Percentiles rank a stretch among this genome's conserved stretches.
These are phyloP conservation scores for Leccinum subgranulosum DNA, from an alignment of 768 basidiomycete genomes.

Conservation along the genomic window DNA sequence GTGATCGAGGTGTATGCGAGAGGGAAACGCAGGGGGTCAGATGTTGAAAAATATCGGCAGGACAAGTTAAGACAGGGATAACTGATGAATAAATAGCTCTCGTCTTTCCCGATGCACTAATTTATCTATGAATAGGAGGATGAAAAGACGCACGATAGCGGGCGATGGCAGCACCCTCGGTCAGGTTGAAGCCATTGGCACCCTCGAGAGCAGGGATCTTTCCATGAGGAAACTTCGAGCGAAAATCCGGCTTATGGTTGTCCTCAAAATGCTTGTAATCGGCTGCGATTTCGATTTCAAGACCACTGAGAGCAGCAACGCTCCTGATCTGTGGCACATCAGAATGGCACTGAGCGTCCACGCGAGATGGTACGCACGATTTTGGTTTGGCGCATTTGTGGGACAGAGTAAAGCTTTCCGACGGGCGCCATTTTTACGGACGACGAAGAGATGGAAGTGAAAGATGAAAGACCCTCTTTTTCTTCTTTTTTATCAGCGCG, in stretches of 20 bases:
- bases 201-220: slow-evolving; percentile 85
- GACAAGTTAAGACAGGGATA: slow-evolving; percentile 67
- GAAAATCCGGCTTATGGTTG: slow-evolving; percentile 70
- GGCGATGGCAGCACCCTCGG: slow-evolving; percentile 79
- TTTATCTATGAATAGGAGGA: slow-evolving; percentile 8
- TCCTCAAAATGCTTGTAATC: slow-evolving; percentile 58
- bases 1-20: slow-evolving; percentile 10
- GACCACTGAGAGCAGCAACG: slow-evolving; percentile 55
- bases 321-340: slow-evolving; percentile 43
- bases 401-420: slow-evolving; percentile 62
- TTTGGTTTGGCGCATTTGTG: slow-evolving; percentile 41
- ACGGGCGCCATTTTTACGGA: slow-evolving; percentile 47
- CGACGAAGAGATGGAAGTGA: slow-evolving; percentile 20
- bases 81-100: slow-evolving; percentile 45
- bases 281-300: slow-evolving; percentile 52
- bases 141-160: slow-evolving; percentile 72
- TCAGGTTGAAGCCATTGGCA: slow-evolving; percentile 72
- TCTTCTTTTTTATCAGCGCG: slow-evolving; percentile 27
- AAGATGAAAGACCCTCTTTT: slow-evolving; percentile 5
- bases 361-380: slow-evolving; percentile 35
- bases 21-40: slow-evolving; percentile 7
- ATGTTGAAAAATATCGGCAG: slow-evolving; percentile 44
- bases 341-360: neutral
- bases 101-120: slow-evolving; percentile 21
- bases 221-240: slow-evolving; percentile 72